A percentile compares a stretch with the other conserved stretches of the same genome.
Evolutionary conservation across 78 protist species (phyloP).

Genomic region (Neovahlkampfia damariscottae): DNA sequence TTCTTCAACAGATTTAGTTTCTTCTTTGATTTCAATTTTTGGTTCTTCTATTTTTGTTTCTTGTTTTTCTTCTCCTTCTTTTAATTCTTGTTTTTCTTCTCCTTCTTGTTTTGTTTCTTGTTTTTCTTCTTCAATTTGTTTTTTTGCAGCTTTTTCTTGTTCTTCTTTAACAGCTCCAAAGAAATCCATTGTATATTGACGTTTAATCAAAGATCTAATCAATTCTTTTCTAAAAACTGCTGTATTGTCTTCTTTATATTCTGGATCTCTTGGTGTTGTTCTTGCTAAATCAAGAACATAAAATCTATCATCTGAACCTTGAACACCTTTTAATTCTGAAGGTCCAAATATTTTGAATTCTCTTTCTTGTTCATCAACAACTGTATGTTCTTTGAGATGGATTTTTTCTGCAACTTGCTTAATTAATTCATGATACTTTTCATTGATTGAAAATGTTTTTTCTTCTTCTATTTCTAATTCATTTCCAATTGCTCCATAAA

Average conservation of each 20-base stretch:
- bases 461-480: too few relatives aligned
- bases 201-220: conserved; percentile 29
- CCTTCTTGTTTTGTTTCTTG: too few relatives aligned
- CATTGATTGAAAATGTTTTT: conserved; percentile 3
- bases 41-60: too few relatives aligned
- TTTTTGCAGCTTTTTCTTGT: too few relatives aligned
- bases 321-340: conserved; percentile 33
- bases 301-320: conserved; percentile 46
- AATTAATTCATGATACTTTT: conserved; percentile 10
- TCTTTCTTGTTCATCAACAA: conserved; percentile 2
- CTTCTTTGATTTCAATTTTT: too few relatives aligned
- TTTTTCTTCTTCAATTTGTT: too few relatives aligned
- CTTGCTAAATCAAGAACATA: conserved; percentile 40
- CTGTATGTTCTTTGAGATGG: not conserved
- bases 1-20: not conserved
- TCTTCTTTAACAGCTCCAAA: not conserved
- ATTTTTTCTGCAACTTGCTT: conserved; percentile 1
- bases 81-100: too few relatives aligned
- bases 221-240: conserved; percentile 42
- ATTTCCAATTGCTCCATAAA: conserved; percentile 50
- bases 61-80: too few relatives aligned
- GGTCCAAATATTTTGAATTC: not conserved
- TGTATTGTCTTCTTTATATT: conserved; percentile 23
- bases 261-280: conserved; percentile 54
- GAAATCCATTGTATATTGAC: not conserved